phyloP scores from a whole-genome alignment of 495 filamentous ascomycete species.

The Letharia lupina region DNA sequence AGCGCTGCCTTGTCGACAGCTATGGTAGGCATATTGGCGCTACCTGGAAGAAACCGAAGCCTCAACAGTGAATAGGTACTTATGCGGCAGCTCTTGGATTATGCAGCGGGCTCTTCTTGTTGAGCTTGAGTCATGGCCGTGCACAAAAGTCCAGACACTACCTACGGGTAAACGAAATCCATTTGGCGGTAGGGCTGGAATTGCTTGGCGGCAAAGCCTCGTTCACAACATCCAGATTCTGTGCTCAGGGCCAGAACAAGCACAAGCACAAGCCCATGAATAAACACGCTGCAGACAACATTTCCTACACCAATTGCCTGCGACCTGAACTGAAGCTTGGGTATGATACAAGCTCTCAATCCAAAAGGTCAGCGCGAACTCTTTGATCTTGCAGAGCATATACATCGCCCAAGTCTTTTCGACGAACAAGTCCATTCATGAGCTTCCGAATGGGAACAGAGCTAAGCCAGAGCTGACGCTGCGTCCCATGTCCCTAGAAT shows the following conservation, averaged over 20 bases:
- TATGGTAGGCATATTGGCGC: conserved; percentile 67
- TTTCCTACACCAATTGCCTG: conserved; percentile 6
- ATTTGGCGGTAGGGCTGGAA: conserved; percentile 11
- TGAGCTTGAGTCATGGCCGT: neutral
- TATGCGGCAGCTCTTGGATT: neutral
- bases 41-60: neutral
- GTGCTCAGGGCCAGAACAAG: conserved; percentile 1
- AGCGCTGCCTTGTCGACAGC: conserved; percentile 90
- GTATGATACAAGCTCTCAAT: neutral
- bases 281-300: neutral
- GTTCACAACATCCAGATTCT: conserved; percentile 9
- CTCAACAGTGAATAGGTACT: neutral
- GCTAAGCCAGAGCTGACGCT: conserved; percentile 1
- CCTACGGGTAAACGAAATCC: neutral
- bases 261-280: conserved; percentile 10
- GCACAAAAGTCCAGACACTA: neutral
- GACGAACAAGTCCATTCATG: neutral
- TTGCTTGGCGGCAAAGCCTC: conserved; percentile 16
- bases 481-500: neutral
- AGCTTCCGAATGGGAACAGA: neutral
- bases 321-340: neutral
- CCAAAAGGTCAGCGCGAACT: conserved; percentile 3
- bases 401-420: neutral
- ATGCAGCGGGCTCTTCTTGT: neutral
- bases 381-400: neutral